Base-by-base conservation (phyloP, 75 land plant genomes). In the Adiantum capillusveneris region DNA sequence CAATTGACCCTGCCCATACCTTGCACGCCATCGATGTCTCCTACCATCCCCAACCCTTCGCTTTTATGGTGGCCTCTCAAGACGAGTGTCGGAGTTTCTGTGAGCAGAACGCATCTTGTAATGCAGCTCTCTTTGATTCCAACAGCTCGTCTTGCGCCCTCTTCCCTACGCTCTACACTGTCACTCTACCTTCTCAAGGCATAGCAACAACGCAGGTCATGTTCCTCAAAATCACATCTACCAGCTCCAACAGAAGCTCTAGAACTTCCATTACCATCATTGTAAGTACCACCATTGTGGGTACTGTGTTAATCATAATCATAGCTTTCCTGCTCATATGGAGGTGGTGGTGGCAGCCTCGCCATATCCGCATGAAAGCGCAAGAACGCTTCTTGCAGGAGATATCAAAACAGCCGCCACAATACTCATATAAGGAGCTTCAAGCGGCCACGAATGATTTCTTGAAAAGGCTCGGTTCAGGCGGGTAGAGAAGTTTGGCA, bases 381-480 rank as follows among this genome's bases (percentile, higher is more conserved):
- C 75, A 73, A 1, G 65, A 70, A 18, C 67, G 71, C 0, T 57
- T 58, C 57, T 63, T 84, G 45, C 41, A 30, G 12, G 29, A 25
- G 6, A 62, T 88, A 42, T 85, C 81, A 0, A 83, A 85, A 16
- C 69, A 84, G 25, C 94, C 94, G 9, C 42, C 72, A 46, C 58
- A 81, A 48, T 85, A 68, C 62, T 46, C 51, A 0, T 85, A 70
- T 74, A 69, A 65, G 34, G 83, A 85, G 12, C 74, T 88, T 42
- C 63, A 75, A 49, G 58, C 46, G 11, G 94, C 86, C 19, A 88
- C 94, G 21, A 62, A 70, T 1, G 59, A 64, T 20, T 88, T 88
- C 71, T 34, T 44, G 0, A 62, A 48, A 34, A 61, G 44, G 63
- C 84, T 88, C 62, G 94, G 94, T 13, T 60, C 81, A 17, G 94